Base-by-base conservation (phyloP, 192 early-diverging fungal genomes). In the Chytriomyces sp. region DNA sequence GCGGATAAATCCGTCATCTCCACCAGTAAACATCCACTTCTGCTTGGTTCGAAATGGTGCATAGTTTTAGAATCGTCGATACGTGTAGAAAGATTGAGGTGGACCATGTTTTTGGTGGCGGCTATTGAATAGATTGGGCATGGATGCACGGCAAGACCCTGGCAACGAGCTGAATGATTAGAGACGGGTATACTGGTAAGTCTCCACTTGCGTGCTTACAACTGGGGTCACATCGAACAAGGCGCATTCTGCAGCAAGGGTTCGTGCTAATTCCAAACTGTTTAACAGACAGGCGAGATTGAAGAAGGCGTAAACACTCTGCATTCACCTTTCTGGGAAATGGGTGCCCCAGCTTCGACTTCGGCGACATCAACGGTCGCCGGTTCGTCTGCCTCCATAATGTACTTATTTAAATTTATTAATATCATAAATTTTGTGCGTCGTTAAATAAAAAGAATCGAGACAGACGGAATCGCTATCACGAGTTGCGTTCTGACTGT, bases 1-100 rank as follows among this genome's bases (percentile, higher is more conserved):
- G 43, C 95, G 86, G 61, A 99, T 91, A 81, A 93, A 96, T 67
- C 97, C 98, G 84, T 99, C 98, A 61, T 96, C 95, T 1, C 83
- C 86, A 16, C 87, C 87, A 6, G 84, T 88, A 63, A 86, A 88
- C 44, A 88, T 43, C 87, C 87, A 88, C 71, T 77, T 48, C 81
- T 84, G 65, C 20, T 11, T 13, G 46, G 69, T 61, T 74, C 9
- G 50, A 66, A 60, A 35, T 20, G 8, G 46, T 47, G 11, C 13
- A 71, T 50, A 3, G 7, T 68, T n/a, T 8, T 46, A 45, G 18
- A 68, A 45, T 26, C 20, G 67, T 50, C 24, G 7, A 10, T 3
- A 5, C 5, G 13, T n/a, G 11, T 60, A 35, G 61, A 43, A 11
- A 45, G 2, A 71, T 5, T 2, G 8, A 13, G 6, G 7, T 60